These are phyloP conservation scores for Ambrosia hybrid DNA, from an alignment of 140 eudicot species.

Conservation along the genomic window DNA sequence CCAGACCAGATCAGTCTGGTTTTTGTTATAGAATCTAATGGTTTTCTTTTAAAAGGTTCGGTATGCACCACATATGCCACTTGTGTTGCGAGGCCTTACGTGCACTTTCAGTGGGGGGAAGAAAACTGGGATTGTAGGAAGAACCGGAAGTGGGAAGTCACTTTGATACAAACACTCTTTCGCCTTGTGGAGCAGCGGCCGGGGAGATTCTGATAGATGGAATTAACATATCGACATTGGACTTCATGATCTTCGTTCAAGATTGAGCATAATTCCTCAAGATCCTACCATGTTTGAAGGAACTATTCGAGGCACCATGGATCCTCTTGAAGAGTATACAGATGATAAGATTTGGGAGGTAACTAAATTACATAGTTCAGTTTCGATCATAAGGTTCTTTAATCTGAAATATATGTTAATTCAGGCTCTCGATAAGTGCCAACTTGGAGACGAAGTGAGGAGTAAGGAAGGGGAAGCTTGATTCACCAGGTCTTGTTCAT, in stretches of 20 bases:
- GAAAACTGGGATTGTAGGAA: slow-evolving; percentile 84
- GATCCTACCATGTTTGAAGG: slow-evolving; percentile 99
- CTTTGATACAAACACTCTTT: slow-evolving; percentile 85
- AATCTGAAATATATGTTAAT: slow-evolving; percentile 16
- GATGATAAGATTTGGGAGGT: slow-evolving; percentile 98
- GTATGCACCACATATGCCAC: slow-evolving; percentile 92
- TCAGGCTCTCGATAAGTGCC: slow-evolving; percentile 90
- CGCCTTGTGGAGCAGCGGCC: slow-evolving; percentile 80
- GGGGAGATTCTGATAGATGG: slow-evolving; percentile 77
- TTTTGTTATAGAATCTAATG: background rate
- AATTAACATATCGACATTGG: slow-evolving; percentile 70
- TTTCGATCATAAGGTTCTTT: background rate
- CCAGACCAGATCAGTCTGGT: background rate
- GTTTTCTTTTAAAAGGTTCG: slow-evolving; percentile 53
- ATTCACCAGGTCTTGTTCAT: slow-evolving; percentile 55
- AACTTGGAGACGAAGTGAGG: slow-evolving; percentile 89
- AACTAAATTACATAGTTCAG: background rate
- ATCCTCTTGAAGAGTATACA: slow-evolving; percentile 85
- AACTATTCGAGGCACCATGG: slow-evolving; percentile 72
- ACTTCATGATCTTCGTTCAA: slow-evolving; percentile 79
- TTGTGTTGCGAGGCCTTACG: slow-evolving; percentile 74
- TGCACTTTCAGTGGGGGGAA: slow-evolving; percentile 83
- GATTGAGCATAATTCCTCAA: slow-evolving; percentile 87
- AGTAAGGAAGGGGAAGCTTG: slow-evolving; percentile 72
- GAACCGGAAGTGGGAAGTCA: slow-evolving; percentile 95